These are phyloP conservation scores for Leccinum boreale DNA, from an alignment of 768 basidiomycete species.

Conservation along the genomic window DNA sequence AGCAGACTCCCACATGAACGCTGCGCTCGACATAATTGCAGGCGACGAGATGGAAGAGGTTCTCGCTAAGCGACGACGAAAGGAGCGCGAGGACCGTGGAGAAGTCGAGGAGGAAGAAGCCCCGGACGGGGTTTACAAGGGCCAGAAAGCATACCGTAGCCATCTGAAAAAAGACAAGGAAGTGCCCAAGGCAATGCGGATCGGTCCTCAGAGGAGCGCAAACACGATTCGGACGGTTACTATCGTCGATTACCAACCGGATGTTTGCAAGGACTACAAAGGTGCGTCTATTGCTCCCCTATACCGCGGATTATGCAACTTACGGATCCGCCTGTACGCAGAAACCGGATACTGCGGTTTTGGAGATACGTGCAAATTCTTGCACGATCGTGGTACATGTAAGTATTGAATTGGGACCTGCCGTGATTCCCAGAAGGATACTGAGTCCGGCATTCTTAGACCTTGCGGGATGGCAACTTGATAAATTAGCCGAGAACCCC, in stretches of 20 bases:
- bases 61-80: constrained; percentile 63
- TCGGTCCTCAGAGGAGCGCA: constrained; percentile 70
- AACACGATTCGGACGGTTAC: constrained; percentile 93
- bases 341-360: constrained; percentile 99
- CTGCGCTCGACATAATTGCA: constrained; percentile 72
- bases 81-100: constrained; percentile 48
- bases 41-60: constrained; percentile 80
- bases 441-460: constrained; percentile 44
- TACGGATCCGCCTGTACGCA: constrained; percentile 29
- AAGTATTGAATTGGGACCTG: constrained; percentile 31
- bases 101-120: constrained; percentile 55
- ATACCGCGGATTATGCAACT: constrained; percentile 15
- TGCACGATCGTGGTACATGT: constrained; percentile 97
- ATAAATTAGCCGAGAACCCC: constrained; percentile 84
- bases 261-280: constrained; percentile 99
- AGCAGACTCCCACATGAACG: constrained; percentile 69
- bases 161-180: constrained; percentile 83
- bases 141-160: constrained; percentile 75
- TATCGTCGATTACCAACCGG: constrained; percentile 95
- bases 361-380: constrained; percentile 98
- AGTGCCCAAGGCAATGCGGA: constrained; percentile 83
- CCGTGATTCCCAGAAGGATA: neutral
- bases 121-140: constrained; percentile 81
- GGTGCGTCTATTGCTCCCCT: constrained; percentile 47
- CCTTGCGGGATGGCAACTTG: constrained; percentile 98